Base-by-base conservation (phyloP, 2,329 filamentous ascomycete species). In the Hypomyces rosellus region DNA sequence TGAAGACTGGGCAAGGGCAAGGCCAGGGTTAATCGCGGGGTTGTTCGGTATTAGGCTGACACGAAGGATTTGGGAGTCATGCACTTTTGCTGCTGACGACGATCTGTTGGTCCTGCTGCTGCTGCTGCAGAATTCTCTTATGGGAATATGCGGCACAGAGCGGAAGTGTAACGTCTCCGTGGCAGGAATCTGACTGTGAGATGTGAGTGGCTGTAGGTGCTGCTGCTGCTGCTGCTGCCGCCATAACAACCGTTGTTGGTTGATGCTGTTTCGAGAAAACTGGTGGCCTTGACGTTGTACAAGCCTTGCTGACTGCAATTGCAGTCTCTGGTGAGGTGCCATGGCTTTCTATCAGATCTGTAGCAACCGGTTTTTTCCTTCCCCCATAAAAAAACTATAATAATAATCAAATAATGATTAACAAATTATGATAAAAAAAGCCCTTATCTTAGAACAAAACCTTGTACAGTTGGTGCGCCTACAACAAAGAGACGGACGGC, bases 71-170 rank as follows among this genome's bases (percentile, higher is more conserved):
- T 30, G 6, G 6, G 25, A 30, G 25, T 30, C 25, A 30, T 7
- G 25, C 25, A 30, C 25, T 30, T 30, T 30, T 30, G 25, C 25
- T 30, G 25, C 25, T 30, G 25, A 30, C 25, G 25, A 8, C 25
- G 6, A 30, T 30, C 25, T 30, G 25, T 30, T 30, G 25, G 25
- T 30, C 2, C 2, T 30, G 25, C 6, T 30, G 25, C 6, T 30
- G 25, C 4, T 30, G 36, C 41, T 30, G 12, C 36, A 15, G 45
- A 41, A 13, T 16, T 38, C 30, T 34, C 46, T 43, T 43, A 40
- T 48, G 47, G 54, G 49, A 45, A 36, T 45, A 50, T 20, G 37
- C 50, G 47, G 48, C 46, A 49, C 50, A 7, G 11, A 15, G 38
- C 45, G 39, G 54, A 34, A 16, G 37, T 30, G 25, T 8, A 8